Base-by-base conservation (phyloP, 768 basidiomycete species). In the Russula dissimulans region DNA sequence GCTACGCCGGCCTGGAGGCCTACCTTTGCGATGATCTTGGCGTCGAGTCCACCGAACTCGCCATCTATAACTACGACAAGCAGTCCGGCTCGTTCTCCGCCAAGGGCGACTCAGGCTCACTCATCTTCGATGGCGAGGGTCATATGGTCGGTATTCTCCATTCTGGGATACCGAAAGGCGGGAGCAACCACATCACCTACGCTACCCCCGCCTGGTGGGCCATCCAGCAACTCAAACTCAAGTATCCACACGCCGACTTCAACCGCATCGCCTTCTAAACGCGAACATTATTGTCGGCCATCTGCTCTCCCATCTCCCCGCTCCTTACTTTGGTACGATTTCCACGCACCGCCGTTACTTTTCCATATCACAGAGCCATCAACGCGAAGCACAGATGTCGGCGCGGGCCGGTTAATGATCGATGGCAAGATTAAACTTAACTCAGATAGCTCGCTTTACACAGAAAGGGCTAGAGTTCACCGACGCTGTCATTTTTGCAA, bases 311-410 rank as follows among this genome's bases (percentile, higher is more conserved):
- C 36, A 12, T 8, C 4, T 38, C 36, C 5, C 4, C 12, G 12
- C n/a, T n/a, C n/a, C n/a, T n/a, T n/a, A 89, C 70, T 72, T 87
- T 2, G 85, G 87, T 81, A 59, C 29, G 73, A 53, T 11, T 42
- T 34, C 36, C 45, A 31, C 36, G 22, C 22, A 26, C 22, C 1
- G 22, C 12, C 14, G 38, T 2, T 11, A n/a, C 11, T 42, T 14
- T n/a, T 55, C n/a, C 10, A 36, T 32, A 29, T 48, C 46, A 38
- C 50, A 63, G 46, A 49, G 46, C 22, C 43, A 4, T 29, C 7
- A 32, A 54, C 26, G 9, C 34, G 51, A 43, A 32, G 18, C 36
- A 42, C 52, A 78, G 77, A 77, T 34, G 73, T 73, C 42, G 74
- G 76, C 43, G 73, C 74, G 36, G 74, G 75, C 38, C 74, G 77